A percentile compares a stretch with the other conserved stretches of the same genome.
Conservation (phyloP, 2,329 filamentous ascomycete species). For the Boeremia lycopersici region DNA sequence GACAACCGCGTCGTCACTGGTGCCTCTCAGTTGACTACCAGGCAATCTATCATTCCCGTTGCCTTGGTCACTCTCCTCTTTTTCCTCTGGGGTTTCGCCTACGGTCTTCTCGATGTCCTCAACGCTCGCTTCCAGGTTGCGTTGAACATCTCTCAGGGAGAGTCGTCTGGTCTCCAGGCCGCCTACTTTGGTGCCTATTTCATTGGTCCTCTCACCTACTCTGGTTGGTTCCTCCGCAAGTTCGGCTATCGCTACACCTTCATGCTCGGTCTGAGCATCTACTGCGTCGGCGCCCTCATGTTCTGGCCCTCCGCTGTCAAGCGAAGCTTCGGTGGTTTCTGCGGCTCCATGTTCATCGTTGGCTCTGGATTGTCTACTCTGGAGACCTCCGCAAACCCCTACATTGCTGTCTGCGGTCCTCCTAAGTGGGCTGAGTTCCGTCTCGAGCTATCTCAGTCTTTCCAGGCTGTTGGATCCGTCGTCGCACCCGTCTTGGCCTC, state of each 20-base stretch:
- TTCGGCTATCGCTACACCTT: constrained; percentile 83
- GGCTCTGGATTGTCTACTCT: constrained; percentile 75
- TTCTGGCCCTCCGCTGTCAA: constrained; percentile 84
- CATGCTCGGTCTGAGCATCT: constrained; percentile 73
- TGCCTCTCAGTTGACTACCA: constrained; percentile 49
- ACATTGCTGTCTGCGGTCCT: constrained; percentile 75
- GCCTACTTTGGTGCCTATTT: constrained; percentile 69
- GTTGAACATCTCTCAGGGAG: constrained; percentile 54
- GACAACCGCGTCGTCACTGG: constrained; percentile 45
- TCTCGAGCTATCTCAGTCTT: constrained; percentile 77
- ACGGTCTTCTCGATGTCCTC: constrained; percentile 53
- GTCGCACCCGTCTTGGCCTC: constrained; percentile 75
- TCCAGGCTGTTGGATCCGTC: constrained; percentile 77
- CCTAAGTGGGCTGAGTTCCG: constrained; percentile 76
- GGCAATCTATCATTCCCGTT: constrained; percentile 57
- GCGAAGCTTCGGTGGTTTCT: constrained; percentile 75
- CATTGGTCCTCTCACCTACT: constrained; percentile 59
- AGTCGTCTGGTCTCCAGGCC: constrained; percentile 67
- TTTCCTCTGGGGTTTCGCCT: constrained; percentile 60
- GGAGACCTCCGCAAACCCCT: constrained; percentile 80
- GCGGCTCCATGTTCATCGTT: constrained; percentile 72
- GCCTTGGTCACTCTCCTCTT: constrained; percentile 55
- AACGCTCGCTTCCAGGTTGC: constrained; percentile 53
- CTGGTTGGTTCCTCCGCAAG: constrained; percentile 67
- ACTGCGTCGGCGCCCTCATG: constrained; percentile 73